Evolutionary conservation across 768 basidiomycete species (phyloP), one percentile per base, ranked within the genome.

Genomic region (Russula earlei): DNA sequence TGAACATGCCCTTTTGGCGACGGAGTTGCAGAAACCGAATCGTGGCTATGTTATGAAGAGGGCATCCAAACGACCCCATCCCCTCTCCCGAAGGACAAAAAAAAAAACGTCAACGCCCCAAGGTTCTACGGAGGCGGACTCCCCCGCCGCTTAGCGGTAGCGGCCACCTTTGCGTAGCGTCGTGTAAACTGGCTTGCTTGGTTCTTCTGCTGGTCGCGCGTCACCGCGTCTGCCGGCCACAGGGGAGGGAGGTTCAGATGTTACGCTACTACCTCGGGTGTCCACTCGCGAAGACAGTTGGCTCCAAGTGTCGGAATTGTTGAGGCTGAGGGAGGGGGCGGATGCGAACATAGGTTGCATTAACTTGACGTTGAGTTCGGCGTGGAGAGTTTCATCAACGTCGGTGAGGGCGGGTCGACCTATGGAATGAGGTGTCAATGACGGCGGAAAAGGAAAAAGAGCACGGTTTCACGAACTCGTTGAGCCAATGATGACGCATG

Each of bases 381-480:
- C 65, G 3, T 55, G 36, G n/a, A 69, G 58, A 10, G 64, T 56
- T 8, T 65, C 68, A 40, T 67, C 60, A 3, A 29, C 33, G 4
- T 60, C 59, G 10, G 67, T 54, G 9, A 58, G 47, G 58, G 66
- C 29, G 52, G n/a, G 45, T 25, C 52, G 66, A 36, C 62, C 69
- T 40, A 62, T 65, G 52, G 41, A 42, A 29, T 12, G 22, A 8
- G 41, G 53, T 2, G 41, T 49, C 10, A 49, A 33, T 25, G 14
- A 17, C 6, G 29, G 54, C 20, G 42, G 54, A 6, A 49, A 5
- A 9, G 20, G 31, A 25, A 37, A 10, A 27, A 33, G 40, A 8
- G 44, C n/a, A n/a, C 3, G 15, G 9, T 3, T 7, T 24, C 2
- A 72, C 81, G 66, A 52, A 83, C 82, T 74, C 55, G n/a, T 56